Evolutionary conservation across 208 protist genomes (phyloP), one percentile per base, ranked within the genome.

Genomic region (Zelonia costaricensis): DNA sequence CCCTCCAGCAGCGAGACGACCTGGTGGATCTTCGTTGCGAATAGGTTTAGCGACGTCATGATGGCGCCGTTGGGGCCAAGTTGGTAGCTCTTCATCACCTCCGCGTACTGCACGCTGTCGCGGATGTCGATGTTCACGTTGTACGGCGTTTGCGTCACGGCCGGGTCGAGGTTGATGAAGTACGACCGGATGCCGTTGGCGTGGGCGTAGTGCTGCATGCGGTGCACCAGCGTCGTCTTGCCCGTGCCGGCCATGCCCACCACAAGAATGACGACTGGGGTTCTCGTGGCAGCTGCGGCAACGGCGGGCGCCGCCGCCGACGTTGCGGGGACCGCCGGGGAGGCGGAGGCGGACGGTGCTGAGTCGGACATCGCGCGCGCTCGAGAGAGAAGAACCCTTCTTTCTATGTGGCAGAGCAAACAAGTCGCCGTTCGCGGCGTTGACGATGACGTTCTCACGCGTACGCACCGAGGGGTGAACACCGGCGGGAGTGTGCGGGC

Each of bases 181-280:
- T 99, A 99, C 4, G 79, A 62, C 30, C 62, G 60, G 30, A 90
- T 89, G 13, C 84, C 71, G 15, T 97, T 47, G 58, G 82, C 40
- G 53, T 75, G 42, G 5, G 98, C 66, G 74, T 99, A 88, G 62
- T 97, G 78, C 66, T 98, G 92, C 28, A 99, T 56, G 45, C 97
- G 81, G 71, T 99, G 98, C 52, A 99, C 92, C 6, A 99, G 73
- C 25, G 98, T 99, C 7, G 98, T 99, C 73, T 99, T 99, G 9
- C 98, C 98, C 43, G 90, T 97, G 18, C 98, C 98, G 0, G 98
- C 98, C 98, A 99, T 99, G 38, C 98, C 98, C n/a, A 99, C 91
- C 1, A 99, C 82, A 25, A 99, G 89, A 18, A 96, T 86, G 8
- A 98, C 93, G 4, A 96, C 75, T 3, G 98, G 98, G 42, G 84